Evolutionary conservation across 139 green algal species (phyloP), one percentile per base, ranked within the genome.

Genomic region (Zygnema cylindricum): DNA sequence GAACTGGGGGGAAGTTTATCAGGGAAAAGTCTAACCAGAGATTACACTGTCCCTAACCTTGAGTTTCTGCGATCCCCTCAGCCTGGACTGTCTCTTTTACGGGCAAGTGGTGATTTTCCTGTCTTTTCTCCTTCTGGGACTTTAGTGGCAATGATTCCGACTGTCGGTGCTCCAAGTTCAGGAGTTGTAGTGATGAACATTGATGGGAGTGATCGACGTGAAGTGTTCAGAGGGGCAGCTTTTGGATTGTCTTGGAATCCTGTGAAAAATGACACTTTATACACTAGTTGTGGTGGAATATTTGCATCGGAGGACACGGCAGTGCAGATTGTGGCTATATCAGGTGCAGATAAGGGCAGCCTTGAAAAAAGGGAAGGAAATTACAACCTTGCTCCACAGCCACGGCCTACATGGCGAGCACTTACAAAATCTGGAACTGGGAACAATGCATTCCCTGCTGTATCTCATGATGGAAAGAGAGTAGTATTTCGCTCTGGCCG

Each of bases 401-500:
- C n/a, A n/a, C 49, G 49, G 7, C 49, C 49, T 25, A 16, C 7
- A 16, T 25, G 49, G 7, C 2, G 40, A 32, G 41, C 39, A 32
- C 42, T 87, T 25, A 87, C 81, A 1, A 33, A 36, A 25, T 38
- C 40, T 41, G 41, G 43, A 69, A 87, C 49, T 39, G 43, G 81
- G 39, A 87, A 87, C 81, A 87, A 87, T 69, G 81, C 81, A 23
- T 87, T 87, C 54, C 81, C 81, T 25, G 49, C 81, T 42, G 43
- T 49, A 30, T 87, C 81, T 1, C 81, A 49, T 7, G 49, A 79
- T 33, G 81, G 81, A 23, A 38, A 7, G 42, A 42, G 42, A 43
- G 2, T 87, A 1, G 81, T 87, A 30, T 87, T 87, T 49, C 81
- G 81, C 23, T 87, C 81, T 11, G 55, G 43, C 1, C 81, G 81